phyloP scores from a whole-genome alignment of 164 flowering plant species.

The Saururus chinensis region DNA sequence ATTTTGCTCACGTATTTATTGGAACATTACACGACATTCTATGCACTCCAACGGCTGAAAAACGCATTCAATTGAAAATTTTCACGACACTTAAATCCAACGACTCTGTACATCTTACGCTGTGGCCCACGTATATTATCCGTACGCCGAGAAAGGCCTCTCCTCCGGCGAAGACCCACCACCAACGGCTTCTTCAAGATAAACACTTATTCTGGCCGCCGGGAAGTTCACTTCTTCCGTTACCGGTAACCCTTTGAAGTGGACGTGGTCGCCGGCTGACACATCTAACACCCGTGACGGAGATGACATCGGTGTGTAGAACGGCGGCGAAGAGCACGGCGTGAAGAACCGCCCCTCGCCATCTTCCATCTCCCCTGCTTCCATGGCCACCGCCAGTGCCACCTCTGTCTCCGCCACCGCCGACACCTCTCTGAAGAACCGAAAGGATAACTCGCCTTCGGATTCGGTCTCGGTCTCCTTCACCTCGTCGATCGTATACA shows the following conservation, averaged over 20 bases:
- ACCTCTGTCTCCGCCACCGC: background rate
- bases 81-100: too few species aligned
- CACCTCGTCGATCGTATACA: slow-evolving; percentile 2
- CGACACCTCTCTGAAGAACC: background rate
- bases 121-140: too few species aligned
- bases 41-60: too few species aligned
- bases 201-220: background rate
- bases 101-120: too few species aligned
- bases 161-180: too few species aligned
- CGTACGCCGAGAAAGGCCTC: too few species aligned
- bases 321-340: slow-evolving; percentile 47
- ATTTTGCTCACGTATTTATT: too few species aligned
- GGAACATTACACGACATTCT: too few species aligned
- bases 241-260: background rate
- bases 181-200: too few species aligned
- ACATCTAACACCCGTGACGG: slow-evolving; percentile 17
- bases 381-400: slow-evolving; percentile 1
- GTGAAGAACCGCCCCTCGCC: slow-evolving; percentile 33
- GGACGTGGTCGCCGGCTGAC: background rate
- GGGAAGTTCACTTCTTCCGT: background rate
- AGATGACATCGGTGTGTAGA: slow-evolving; percentile 38
- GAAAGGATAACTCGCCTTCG: background rate
- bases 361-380: background rate
- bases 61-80: too few species aligned
- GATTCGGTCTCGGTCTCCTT: background rate